Percentiles rank a stretch among this genome's conserved stretches.
Conservation (phyloP, 2,329 filamentous ascomycete species). For the Aureobasidium pullulans region DNA sequence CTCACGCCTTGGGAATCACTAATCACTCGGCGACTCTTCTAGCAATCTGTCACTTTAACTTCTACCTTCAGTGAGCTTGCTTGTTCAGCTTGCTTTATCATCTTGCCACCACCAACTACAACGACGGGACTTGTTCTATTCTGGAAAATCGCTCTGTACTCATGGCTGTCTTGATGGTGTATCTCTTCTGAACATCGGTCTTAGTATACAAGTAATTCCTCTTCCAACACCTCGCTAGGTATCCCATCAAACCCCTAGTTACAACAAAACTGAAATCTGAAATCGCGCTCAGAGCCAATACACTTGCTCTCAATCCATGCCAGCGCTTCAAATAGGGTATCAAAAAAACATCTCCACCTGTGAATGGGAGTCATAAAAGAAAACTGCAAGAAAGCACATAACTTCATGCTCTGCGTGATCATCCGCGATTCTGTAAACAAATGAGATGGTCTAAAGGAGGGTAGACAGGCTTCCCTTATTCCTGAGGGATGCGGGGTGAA, state of each 20-base stretch:
- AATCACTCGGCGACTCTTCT: neutral
- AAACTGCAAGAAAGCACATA: conserved; percentile 6
- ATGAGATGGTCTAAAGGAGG: conserved; percentile 1
- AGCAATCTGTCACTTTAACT: neutral
- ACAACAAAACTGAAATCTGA: neutral
- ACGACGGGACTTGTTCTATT: too few species aligned
- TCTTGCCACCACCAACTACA: neutral
- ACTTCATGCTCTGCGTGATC: conserved; percentile 5
- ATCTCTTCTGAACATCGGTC: neutral
- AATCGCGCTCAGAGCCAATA: neutral
- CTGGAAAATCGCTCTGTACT: neutral
- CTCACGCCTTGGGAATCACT: neutral
- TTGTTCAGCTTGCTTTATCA: neutral
- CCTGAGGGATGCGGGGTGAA: neutral
- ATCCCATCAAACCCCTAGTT: neutral
- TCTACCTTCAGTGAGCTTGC: neutral
- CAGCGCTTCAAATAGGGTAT: conserved; percentile 15
- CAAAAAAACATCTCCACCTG: conserved; percentile 13
- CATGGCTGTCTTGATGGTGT: neutral
- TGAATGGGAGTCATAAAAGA: conserved; percentile 11
- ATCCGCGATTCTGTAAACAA: neutral
- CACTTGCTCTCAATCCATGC: neutral
- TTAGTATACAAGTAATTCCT: conserved; percentile 1
- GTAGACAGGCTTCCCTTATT: neutral
- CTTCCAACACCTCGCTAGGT: neutral